Evolutionary conservation across 805 yeast species (phyloP), one percentile per base, ranked within the genome.

Genomic region (Teunomyces stri): DNA sequence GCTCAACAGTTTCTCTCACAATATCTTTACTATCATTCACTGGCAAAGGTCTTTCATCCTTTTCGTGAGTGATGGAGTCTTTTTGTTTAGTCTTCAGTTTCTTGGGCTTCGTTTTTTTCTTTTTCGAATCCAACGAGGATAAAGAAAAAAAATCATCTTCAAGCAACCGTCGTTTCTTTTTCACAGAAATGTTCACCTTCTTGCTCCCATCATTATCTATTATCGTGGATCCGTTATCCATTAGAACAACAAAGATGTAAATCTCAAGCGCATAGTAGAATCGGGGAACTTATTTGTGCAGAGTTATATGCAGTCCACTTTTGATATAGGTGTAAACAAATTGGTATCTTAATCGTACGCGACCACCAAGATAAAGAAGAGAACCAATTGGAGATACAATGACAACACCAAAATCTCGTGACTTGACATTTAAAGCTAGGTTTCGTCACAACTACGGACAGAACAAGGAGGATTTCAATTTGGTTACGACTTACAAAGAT

Each of bases 381-480:
- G 28, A 7, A 40, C 21, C 13, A 11, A 28, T 16, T 27, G n/a
- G 7, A 16, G 18, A 6, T 11, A 16, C 9, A 29, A 40, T 40
- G 43, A 16, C 43, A 16, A 29, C 40, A n/a, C 28, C 40, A n/a
- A 37, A 37, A 27, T 13, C 40, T 13, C 40, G 62, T 38, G 71
- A 66, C 48, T 43, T 59, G 21, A 50, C 69, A 0, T 58, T 62
- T 48, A 65, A 62, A 44, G 55, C 66, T 2, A 53, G 75, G 45
- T 68, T 70, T 49, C 59, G 60, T 25, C 64, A 60, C 50, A 61
- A 61, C 43, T 82, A 74, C 58, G 91, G 91, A 0, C 57, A 64
- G 22, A 75, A 80, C 52, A 72, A 69, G 31, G 60, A 60, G 0
- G 71, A 71, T 44, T 68, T 79, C 36, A 61, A 76, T 9, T 60